Evolutionary conservation across 2,329 filamentous ascomycete genomes (phyloP).

Genomic region (Huntiella omanensis): DNA sequence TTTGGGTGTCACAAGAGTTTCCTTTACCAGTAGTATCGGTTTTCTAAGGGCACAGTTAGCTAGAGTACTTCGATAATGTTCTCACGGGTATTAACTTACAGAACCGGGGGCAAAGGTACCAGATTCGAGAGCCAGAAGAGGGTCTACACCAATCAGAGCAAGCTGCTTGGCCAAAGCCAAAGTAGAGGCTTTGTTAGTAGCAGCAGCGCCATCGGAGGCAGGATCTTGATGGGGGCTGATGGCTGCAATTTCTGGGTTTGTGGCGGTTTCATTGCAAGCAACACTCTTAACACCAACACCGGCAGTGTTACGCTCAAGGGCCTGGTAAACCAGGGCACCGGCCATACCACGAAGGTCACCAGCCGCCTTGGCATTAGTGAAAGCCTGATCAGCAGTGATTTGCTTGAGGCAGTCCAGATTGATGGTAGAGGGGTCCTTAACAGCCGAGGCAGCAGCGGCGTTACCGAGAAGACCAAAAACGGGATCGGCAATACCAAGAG

Average conservation of each 20-base stretch:
- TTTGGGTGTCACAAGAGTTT: constrained; percentile 27
- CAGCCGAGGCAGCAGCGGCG: constrained; percentile 27
- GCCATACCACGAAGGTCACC: constrained; percentile 34
- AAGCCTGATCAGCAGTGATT: constrained; percentile 36
- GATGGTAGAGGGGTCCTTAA: constrained; percentile 21
- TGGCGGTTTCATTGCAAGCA: constrained; percentile 35
- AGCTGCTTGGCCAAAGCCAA: constrained; percentile 41
- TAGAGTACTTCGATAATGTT: not conserved
- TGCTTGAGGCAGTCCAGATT: constrained; percentile 28
- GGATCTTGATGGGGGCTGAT: constrained; percentile 50
- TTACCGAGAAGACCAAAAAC: constrained; percentile 31
- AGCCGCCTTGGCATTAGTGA: constrained; percentile 37
- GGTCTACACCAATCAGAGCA: constrained; percentile 40
- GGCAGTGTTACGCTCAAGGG: constrained; percentile 32
- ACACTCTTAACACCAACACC: constrained; percentile 27
- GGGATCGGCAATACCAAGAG: constrained; percentile 30
- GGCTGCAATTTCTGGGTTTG: constrained; percentile 47
- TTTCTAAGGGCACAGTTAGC: constrained; percentile 1
- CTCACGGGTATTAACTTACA: constrained; percentile 19
- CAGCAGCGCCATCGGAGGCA: constrained; percentile 35
- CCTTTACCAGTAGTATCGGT: constrained; percentile 15
- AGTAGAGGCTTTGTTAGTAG: constrained; percentile 40
- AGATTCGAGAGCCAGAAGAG: constrained; percentile 37
- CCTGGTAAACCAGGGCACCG: constrained; percentile 33
- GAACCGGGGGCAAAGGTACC: constrained; percentile 45